A percentile compares a stretch with the other conserved stretches of the same genome.
phyloP scores from a whole-genome alignment of 495 filamentous ascomycete genomes.

The Melanomma pulvis-pyrius region DNA sequence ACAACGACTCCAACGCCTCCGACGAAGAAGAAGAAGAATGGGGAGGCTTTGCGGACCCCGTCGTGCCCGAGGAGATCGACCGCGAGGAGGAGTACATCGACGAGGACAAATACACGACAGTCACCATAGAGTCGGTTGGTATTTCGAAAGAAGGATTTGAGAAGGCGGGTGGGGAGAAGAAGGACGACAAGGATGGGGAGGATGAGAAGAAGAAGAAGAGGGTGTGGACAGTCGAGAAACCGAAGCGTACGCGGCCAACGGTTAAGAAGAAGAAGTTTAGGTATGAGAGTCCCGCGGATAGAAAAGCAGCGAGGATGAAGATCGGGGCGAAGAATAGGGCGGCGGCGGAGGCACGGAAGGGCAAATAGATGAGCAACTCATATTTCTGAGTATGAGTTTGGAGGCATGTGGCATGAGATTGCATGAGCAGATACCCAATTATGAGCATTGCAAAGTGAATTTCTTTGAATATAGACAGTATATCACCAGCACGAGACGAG shows the following conservation, averaged over 20 bases:
- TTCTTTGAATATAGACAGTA: background rate
- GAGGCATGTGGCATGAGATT: background rate
- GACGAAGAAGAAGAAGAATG: conserved; percentile 57
- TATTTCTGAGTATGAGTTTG: background rate
- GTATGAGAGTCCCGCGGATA: conserved; percentile 84
- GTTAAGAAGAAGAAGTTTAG: conserved; percentile 87
- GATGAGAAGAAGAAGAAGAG: conserved; percentile 40
- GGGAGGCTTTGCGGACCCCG: conserved; percentile 60
- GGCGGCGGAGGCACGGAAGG: conserved; percentile 17
- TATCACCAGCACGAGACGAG: background rate
- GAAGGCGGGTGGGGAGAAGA: conserved; percentile 50
- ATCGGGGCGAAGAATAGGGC: conserved; percentile 18
- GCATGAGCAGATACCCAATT: conserved; percentile 2
- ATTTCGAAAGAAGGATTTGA: conserved; percentile 71
- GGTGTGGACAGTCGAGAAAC: conserved; percentile 54
- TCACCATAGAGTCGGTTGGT: conserved; percentile 90
- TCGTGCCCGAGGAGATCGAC: conserved; percentile 51
- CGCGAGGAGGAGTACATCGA: conserved; percentile 94
- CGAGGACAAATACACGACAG: conserved; percentile 91
- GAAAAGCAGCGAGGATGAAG: conserved; percentile 65
- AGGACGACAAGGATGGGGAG: conserved; percentile 40
- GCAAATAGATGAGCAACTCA: conserved; percentile 1
- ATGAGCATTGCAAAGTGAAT: background rate
- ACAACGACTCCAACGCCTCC: conserved; percentile 44
- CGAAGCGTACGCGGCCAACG: conserved; percentile 62